A percentile compares a stretch with the other conserved stretches of the same genome.
phyloP scores from a whole-genome alignment of 208 protist genomes.

The Herpetomonas samuelpessoai region DNA sequence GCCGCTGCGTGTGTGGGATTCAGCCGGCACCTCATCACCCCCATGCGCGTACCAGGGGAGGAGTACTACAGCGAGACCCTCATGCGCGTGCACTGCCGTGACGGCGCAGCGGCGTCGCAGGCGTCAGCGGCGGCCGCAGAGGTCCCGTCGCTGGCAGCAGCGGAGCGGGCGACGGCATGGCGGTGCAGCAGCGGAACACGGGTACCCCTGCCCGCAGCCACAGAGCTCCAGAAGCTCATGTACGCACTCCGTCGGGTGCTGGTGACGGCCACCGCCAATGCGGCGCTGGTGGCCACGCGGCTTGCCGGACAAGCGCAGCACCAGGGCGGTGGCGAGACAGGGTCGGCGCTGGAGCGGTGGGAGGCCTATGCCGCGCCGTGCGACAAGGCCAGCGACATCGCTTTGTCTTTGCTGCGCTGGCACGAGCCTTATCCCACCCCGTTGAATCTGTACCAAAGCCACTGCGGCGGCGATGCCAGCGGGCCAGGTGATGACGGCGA shows the following conservation, averaged over 20 bases:
- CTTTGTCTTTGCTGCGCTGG: conserved; percentile 24
- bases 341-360: not conserved
- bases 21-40: not conserved
- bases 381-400: conserved; percentile 21
- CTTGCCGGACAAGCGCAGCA: not conserved
- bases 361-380: conserved; percentile 7
- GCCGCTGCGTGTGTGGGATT: not conserved
- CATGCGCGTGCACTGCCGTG: not conserved
- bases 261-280: conserved; percentile 35
- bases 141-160: conserved; percentile 10
- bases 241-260: conserved; percentile 45
- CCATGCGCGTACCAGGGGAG: conserved; percentile 1
- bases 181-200: not conserved
- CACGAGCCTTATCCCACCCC: conserved; percentile 15
- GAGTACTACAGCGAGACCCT: conserved; percentile 6
- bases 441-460: not conserved
- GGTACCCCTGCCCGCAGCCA: conserved; percentile 1
- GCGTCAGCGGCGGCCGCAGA: no score
- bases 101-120: no score
- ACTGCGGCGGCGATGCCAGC: conserved; percentile 1
- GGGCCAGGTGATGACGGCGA: not conserved
- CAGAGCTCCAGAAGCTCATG: conserved; percentile 27
- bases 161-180: conserved; percentile 10
- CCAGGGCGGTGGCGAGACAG: conserved; percentile 5
- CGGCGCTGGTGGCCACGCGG: conserved; percentile 8